Conservation (phyloP, 768 basidiomycete species). For the Crepidotus variabilis region DNA sequence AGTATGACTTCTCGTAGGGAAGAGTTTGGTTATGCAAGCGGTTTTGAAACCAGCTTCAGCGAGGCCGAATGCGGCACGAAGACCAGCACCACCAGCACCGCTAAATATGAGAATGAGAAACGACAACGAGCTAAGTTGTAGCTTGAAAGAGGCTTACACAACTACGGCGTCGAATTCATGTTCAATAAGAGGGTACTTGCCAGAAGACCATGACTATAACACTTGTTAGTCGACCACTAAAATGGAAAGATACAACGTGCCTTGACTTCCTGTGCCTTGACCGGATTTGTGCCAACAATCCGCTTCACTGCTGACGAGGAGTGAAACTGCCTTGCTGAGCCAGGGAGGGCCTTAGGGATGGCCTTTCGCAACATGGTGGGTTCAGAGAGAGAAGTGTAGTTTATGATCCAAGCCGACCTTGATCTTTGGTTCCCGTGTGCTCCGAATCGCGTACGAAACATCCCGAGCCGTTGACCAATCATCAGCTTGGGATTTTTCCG, state of each 20-base stretch:
- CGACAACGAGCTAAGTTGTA: slow-evolving; percentile 1
- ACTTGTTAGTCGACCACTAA: not conserved
- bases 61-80: slow-evolving; percentile 96
- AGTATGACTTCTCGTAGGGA: slow-evolving; percentile 97
- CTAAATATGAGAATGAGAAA: slow-evolving; percentile 34
- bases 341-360: slow-evolving; percentile 49
- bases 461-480: slow-evolving; percentile 34
- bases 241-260: slow-evolving; percentile 31
- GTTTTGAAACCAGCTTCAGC: slow-evolving; percentile 99
- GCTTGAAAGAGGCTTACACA: slow-evolving; percentile 65
- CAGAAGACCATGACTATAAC: slow-evolving; percentile 68
- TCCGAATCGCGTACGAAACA: slow-evolving; percentile 26
- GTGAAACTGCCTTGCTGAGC: slow-evolving; percentile 59
- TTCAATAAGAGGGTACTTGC: slow-evolving; percentile 95
- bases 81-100: slow-evolving; percentile 96
- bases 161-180: slow-evolving; percentile 99
- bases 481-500: slow-evolving; percentile 34
- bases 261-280: slow-evolving; percentile 80
- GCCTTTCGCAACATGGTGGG: slow-evolving; percentile 62
- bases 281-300: slow-evolving; percentile 68
- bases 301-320: slow-evolving; percentile 55
- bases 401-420: slow-evolving; percentile 8
- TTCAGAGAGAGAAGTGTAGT: slow-evolving; percentile 16
- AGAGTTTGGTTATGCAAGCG: slow-evolving; percentile 98
- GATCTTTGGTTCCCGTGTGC: slow-evolving; percentile 8